Base-by-base conservation (phyloP, 768 basidiomycete genomes). In the Leccinellum albellum region DNA sequence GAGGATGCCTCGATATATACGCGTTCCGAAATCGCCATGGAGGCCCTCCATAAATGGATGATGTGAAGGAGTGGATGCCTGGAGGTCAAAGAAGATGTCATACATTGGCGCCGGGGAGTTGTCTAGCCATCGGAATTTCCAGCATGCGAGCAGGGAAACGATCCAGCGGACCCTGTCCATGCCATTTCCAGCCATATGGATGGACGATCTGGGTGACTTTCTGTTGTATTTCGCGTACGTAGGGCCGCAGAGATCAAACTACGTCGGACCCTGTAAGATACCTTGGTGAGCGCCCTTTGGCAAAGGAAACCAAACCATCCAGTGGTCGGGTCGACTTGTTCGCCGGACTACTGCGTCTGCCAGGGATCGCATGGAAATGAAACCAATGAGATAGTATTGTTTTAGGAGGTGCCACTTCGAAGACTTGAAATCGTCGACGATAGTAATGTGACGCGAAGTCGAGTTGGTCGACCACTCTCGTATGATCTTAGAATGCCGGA, bases 271-370 rank as follows among this genome's bases (percentile, higher is more conserved):
- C 24, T 33, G 48, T 14, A 13, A 56, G 15, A 57, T 55, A 59
- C 57, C 56, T 50, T 51, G 15, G 23, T 31, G 20, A 52, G 31
- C 28, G 46, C 50, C 33, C 50, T 35, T 58, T 54, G 40, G 49
- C 52, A 55, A 55, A 51, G 51, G 51, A 37, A 51, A 50, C 44
- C 55, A 49, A 50, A 69, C 66, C 66, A 67, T 66, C 62, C 66
- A 69, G 66, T 67, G 67, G 28, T 31, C 42, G 50, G 58, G 53
- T 54, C 45, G 23, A 28, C 37, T 37, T 28, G n/a, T 53, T 31
- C 7, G 15, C 24, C 28, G 17, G 51, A n/a, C 46, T 20, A 47
- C 54, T 20, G 21, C 23, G 40, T 33, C 49, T 9, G 50, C 31
- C 23, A 51, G 53, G 28, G 23, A 31, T 37, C n/a, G 37, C 33